Conservation (phyloP, 2,329 filamentous ascomycete genomes). For the Colletotrichum shisoi region DNA sequence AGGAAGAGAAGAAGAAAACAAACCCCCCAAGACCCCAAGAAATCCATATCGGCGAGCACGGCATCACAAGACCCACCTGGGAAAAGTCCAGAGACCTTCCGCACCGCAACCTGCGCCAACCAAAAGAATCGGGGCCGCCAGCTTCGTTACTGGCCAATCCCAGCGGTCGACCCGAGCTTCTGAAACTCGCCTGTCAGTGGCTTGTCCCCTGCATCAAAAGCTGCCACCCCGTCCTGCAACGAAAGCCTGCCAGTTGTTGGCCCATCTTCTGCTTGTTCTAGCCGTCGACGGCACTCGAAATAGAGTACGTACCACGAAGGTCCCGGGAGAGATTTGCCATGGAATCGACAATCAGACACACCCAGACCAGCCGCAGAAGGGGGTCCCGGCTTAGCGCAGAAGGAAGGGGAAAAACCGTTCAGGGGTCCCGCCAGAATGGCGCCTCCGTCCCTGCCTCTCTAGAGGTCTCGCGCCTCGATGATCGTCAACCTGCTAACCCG, state of each 20-base stretch:
- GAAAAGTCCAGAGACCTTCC: slow-evolving; percentile 26
- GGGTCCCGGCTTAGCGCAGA: slow-evolving; percentile 9
- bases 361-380: not conserved
- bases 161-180: slow-evolving; percentile 31
- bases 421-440: slow-evolving; percentile 30
- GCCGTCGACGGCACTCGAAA: not conserved
- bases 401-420: slow-evolving; percentile 19
- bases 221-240: slow-evolving; percentile 27
- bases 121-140: slow-evolving; percentile 31
- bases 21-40: slow-evolving; percentile 13
- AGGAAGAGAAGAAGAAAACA: not conserved
- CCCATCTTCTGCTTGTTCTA: slow-evolving; percentile 4
- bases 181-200: slow-evolving; percentile 38
- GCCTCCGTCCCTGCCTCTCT: slow-evolving; percentile 22
- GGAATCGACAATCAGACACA: not conserved
- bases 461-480: slow-evolving; percentile 9
- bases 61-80: slow-evolving; percentile 26
- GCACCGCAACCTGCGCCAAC: slow-evolving; percentile 14
- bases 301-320: slow-evolving; percentile 2
- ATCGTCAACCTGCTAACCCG: slow-evolving; percentile 26
- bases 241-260: slow-evolving; percentile 31
- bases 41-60: slow-evolving; percentile 28
- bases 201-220: slow-evolving; percentile 39
- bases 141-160: slow-evolving; percentile 31
- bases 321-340: not conserved